Base-by-base conservation (phyloP, 805 yeast genomes). In the Metschnikowia vanudenii region DNA sequence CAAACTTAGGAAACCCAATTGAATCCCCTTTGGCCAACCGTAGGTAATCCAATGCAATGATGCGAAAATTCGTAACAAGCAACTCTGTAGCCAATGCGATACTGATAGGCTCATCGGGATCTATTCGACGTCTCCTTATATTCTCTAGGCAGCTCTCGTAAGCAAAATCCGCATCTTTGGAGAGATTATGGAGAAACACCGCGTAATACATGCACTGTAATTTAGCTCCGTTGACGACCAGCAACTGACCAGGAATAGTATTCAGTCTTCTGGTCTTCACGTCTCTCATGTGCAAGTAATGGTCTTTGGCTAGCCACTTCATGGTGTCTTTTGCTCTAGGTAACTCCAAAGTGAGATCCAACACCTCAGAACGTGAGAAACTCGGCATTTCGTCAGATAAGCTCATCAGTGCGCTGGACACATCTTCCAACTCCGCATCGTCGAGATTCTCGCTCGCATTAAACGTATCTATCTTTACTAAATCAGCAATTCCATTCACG, bases 121-220 rank as follows among this genome's bases (percentile, higher is more conserved):
- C 76, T 6, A 79, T 51, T 0, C 69, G 69, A 51, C 85, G 69
- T 32, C 73, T 59, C n/a, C 47, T 46, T 9, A 80, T 75, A 58
- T 81, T 82, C 20, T 69, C 66, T 1, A 75, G 40, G 24, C 81
- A 58, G 53, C 73, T 69, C 1, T 62, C 46, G 57, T 78, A 80
- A 0, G 79, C 67, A 13, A 56, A 50, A 0, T 49, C 37, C 2
- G 60, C 53, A 35, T 60, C 47, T 20, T 46, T 18, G 48, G 48
- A 22, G 5, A 50, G 43, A 57, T 59, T 20, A 49, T 37, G 30
- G 19, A 61, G 58, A 8, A 85, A 71, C 35, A 69, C 62, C 17
- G 79, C 66, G 59, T 86, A 86, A 52, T 81, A 75, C 64, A 73
- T 72, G 3, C 83, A 81, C 64, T 86, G 94, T n/a, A 73, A 49